Base-by-base conservation (phyloP, 2,329 filamentous ascomycete species). In the Pseudogymnoascus sp. region DNA sequence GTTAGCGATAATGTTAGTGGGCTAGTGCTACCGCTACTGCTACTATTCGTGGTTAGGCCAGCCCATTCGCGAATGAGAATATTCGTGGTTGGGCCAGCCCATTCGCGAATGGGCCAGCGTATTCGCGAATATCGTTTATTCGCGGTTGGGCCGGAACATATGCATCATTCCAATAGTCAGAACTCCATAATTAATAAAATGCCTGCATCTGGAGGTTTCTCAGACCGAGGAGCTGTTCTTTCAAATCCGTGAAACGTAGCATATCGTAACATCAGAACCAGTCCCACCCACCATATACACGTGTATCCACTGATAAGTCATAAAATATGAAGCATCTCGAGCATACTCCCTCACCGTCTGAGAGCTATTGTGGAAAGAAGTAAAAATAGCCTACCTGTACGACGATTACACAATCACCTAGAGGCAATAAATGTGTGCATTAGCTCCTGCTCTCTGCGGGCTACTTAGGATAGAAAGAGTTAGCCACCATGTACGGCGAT, bases 281-380 rank as follows among this genome's bases (percentile, higher is more conserved):
- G 46, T 53, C 25, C n/a, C 25, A 53, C 46, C 14, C 8, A 53
- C 25, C n/a, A 31, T 16, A 31, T 31, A 31, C 25, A 53, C 25
- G 46, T 53, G 46, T 53, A 53, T 53, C 25, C 46, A 53, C 46
- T 53, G 46, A 53, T 18, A 53, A 53, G n/a, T 53, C 46, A 53
- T 53, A 53, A 53, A 31, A 31, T 31, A 53, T 53, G 46, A 53
- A 53, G 46, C 23, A 31, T 53, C 23, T 31, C 25, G 21, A 53
- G 46, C n/a, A 53, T 31, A 12, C 25, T 31, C 14, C 6, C 25
- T 12, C 8, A 11, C 25, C n/a, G 25, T 53, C 25, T 5, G 7
- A 31, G 25, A 53, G 46, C 14, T 6, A 53, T 18, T 53, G 46
- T 31, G 46, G 46, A 53, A 8, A 31, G 4, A 31, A 31, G 25